Evolutionary conservation across 352 stramenopile species (phyloP).

Genomic region (Pythium chondricola): DNA sequence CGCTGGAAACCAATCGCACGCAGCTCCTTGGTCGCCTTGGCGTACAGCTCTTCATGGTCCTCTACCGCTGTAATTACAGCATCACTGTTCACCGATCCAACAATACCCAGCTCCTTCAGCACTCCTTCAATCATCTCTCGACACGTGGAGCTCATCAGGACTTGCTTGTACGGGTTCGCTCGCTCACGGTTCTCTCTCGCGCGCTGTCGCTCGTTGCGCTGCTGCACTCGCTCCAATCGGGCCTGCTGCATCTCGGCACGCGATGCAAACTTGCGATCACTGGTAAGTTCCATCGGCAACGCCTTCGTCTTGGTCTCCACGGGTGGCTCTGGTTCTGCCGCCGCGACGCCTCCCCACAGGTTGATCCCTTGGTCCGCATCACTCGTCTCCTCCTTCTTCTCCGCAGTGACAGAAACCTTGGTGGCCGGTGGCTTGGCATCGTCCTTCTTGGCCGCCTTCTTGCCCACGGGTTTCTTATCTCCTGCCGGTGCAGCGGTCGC

Average conservation of each 20-base stretch:
- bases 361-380: conserved; percentile 22
- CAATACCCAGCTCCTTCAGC: conserved; percentile 32
- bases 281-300: conserved; percentile 34
- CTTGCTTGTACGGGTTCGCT: conserved; percentile 82
- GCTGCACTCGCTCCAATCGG: conserved; percentile 38
- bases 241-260: conserved; percentile 61
- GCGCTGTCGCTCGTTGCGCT: conserved; percentile 74
- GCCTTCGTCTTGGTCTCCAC: conserved; percentile 9
- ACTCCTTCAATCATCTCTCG: conserved; percentile 86
- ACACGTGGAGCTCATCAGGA: conserved; percentile 89
- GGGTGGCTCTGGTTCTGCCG: conserved; percentile 5
- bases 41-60: conserved; percentile 21
- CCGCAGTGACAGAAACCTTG: conserved; percentile 5
- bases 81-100: conserved; percentile 1
- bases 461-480: conserved; percentile 1
- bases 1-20: conserved; percentile 48
- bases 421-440: not conserved
- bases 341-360: conserved; percentile 30
- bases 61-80: conserved; percentile 3
- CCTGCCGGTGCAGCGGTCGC: not conserved
- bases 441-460: not conserved
- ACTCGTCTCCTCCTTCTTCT: conserved; percentile 17
- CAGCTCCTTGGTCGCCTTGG: conserved; percentile 26
- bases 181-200: conserved; percentile 88
- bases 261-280: conserved; percentile 73